phyloP scores from a whole-genome alignment of 805 yeast genomes.

The Tetrapisispora namnaoensis region DNA sequence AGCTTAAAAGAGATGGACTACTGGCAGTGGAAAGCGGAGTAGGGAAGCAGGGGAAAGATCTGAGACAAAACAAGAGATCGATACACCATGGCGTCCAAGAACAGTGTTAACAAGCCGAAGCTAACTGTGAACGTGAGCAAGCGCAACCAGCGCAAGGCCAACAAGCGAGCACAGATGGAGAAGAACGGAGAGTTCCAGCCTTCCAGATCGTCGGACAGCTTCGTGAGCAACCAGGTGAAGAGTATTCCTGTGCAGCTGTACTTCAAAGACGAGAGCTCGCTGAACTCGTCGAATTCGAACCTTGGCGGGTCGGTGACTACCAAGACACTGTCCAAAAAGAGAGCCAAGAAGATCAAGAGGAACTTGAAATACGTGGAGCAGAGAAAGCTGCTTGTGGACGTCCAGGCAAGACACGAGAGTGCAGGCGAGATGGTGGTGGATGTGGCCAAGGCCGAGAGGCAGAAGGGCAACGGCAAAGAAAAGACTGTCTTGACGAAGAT shows the following conservation, averaged over 20 bases:
- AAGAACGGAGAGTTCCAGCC: constrained; percentile 33
- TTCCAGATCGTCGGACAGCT: constrained; percentile 37
- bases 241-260: constrained; percentile 33
- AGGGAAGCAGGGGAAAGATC: no score
- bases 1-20: no score
- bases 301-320: constrained; percentile 34
- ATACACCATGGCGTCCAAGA: constrained; percentile 70
- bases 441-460: constrained; percentile 19
- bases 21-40: no score
- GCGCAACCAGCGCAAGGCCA: constrained; percentile 41
- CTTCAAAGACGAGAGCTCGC: constrained; percentile 1
- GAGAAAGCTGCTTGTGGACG: constrained; percentile 44
- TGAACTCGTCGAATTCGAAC: constrained; percentile 1
- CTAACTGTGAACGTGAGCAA: constrained; percentile 42
- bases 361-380: constrained; percentile 61
- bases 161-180: constrained; percentile 47
- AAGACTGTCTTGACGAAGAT: constrained; percentile 34
- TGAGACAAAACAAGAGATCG: no score
- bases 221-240: constrained; percentile 34
- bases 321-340: constrained; percentile 62
- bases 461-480: constrained; percentile 20
- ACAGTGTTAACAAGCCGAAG: constrained; percentile 74
- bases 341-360: constrained; percentile 69
- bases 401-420: constrained; percentile 38
- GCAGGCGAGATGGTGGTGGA: constrained; percentile 35